Evolutionary conservation across 2,329 filamentous ascomycete genomes (phyloP).

Genomic region (Verticillium albo-atrum): DNA sequence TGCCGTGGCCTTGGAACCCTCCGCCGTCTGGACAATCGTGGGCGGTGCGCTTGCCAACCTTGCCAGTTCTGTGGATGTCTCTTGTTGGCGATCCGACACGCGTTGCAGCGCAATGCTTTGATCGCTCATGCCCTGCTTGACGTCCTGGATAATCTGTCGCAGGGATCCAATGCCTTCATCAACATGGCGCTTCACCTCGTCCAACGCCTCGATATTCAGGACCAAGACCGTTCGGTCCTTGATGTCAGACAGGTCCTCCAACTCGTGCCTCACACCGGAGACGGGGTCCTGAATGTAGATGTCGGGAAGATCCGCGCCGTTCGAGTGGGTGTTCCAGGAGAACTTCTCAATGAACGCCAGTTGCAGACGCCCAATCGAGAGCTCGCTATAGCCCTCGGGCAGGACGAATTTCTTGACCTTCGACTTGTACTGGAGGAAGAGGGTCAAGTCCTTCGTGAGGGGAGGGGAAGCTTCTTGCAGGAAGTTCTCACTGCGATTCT

Average conservation of each 20-base stretch:
- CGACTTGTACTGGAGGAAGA: constrained; percentile 94
- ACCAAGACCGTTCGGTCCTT: constrained; percentile 95
- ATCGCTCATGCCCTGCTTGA: constrained; percentile 78
- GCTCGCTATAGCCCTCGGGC: constrained; percentile 74
- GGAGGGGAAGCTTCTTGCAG: constrained; percentile 51
- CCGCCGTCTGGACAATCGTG: constrained; percentile 32
- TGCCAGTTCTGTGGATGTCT: constrained; percentile 83
- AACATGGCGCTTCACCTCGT: constrained; percentile 94
- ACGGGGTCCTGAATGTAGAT: constrained; percentile 97
- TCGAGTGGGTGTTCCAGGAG: constrained; percentile 95
- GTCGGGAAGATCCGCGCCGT: constrained; percentile 87
- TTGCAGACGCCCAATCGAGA: constrained; percentile 84
- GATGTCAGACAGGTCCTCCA: constrained; percentile 89
- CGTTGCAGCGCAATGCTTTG: constrained; percentile 78
- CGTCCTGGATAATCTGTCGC: constrained; percentile 76
- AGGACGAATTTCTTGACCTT: constrained; percentile 96
- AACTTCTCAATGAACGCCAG: constrained; percentile 99
- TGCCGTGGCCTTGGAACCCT: constrained; percentile 29
- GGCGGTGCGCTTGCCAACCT: constrained; percentile 45
- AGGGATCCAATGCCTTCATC: constrained; percentile 84
- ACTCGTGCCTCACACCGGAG: constrained; percentile 92
- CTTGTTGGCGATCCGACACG: constrained; percentile 86
- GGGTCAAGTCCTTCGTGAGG: constrained; percentile 73
- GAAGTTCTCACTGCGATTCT: constrained; percentile 43
- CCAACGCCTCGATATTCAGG: constrained; percentile 84